Evolutionary conservation across 768 basidiomycete genomes (phyloP).

Genomic region (Phylloporus rhodoxanthus): DNA sequence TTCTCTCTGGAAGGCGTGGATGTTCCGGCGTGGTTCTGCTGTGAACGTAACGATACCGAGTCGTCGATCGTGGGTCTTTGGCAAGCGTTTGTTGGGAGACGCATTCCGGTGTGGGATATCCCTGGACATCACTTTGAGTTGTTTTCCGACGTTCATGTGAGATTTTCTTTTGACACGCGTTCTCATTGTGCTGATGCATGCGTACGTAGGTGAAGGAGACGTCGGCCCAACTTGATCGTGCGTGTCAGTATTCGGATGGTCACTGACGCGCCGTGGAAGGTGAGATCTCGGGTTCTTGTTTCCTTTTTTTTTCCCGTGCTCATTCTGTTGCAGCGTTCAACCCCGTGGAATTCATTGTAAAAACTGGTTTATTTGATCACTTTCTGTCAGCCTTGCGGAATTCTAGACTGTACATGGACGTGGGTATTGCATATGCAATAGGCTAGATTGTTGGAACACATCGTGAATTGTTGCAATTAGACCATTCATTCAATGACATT

Average conservation of each 20-base stretch:
- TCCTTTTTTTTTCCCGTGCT: constrained; percentile 1
- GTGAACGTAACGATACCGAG: background rate
- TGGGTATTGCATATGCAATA: no score
- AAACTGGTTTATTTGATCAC: no score
- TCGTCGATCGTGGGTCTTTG: constrained; percentile 37
- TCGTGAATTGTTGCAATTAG: no score
- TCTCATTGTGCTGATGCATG: background rate
- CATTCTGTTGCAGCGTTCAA: no score
- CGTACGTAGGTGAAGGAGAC: constrained; percentile 16
- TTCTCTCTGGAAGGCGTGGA: constrained; percentile 33
- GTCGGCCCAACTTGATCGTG: constrained; percentile 19
- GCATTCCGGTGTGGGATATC: constrained; percentile 45
- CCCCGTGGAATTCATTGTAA: no score
- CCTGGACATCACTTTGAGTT: constrained; percentile 64
- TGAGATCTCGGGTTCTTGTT: background rate
- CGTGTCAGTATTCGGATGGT: constrained; percentile 13
- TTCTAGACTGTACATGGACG: no score
- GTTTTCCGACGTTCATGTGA: constrained; percentile 48
- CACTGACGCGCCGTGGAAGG: background rate
- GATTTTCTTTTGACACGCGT: constrained; percentile 8
- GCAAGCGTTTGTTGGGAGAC: constrained; percentile 37
- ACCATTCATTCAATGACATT: no score
- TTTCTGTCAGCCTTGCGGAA: no score
- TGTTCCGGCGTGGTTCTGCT: constrained; percentile 29
- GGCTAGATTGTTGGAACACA: no score